Evolutionary conservation across 371 early-diverging fungal species (phyloP), one percentile per base, ranked within the genome.

Genomic region (Gilbertella persicaria): DNA sequence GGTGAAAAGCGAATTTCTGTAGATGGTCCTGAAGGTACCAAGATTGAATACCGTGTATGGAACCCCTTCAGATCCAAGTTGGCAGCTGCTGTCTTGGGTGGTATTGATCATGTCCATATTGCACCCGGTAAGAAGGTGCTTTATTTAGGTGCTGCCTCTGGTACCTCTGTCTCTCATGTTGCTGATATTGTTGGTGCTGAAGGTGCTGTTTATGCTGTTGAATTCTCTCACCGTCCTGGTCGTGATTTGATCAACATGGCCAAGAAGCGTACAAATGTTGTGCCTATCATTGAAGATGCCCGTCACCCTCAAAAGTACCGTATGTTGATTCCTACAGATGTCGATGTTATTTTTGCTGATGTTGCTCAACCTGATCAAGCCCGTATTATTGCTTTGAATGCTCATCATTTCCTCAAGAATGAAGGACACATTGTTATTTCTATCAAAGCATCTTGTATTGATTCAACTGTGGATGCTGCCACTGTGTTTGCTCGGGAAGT

Each of bases 331-430:
- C 94, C 95, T 39, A 98, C 99, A 94, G 33, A 33, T 12, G 99
- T 99, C 28, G 99, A 99, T 84, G 94, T 94, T 29, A 92, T 99
- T 57, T 99, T 99, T 80, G 99, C 99, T 40, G 99, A 99, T 87
- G 99, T 99, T 64, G 99, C 99, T 29, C 99, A 99, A 77, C 99
- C 99, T 51, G 99, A 99, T 80, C 99, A 99, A 86, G 97, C 99
- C 4, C 94, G 99, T 88, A 99, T 99, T 74, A 93, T 99, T 67
- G 90, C 97, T 50, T 82, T 99, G 67, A 99, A 99, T 82, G 93
- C 99, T 35, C 97, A 99, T 75, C 88, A 98, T 81, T 99, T 99
- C 87, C 82, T 99, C 64, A 98, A 98, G 85, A 95, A 95, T 74
- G 86, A 90, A 38, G 99, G 99, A 30, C 95, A 96, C 73, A 94